A percentile compares a stretch with the other conserved stretches of the same genome.
Conservation (phyloP, 1,284 basidiomycete species). For the Apiotrichum mycotoxinovorans region DNA sequence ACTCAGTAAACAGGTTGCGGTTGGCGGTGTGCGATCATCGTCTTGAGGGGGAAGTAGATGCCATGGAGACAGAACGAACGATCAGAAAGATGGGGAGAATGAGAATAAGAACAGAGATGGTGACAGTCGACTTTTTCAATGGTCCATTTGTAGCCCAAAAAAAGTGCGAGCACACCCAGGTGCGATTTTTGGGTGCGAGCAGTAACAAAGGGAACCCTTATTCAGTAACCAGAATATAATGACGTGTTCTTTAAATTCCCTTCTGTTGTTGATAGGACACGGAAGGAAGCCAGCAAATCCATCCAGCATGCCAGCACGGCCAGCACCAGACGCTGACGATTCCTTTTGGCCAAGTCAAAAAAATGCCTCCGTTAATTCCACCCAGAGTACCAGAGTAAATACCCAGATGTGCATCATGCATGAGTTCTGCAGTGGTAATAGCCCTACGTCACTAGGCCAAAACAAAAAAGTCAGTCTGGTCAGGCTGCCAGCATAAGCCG, state of each 20-base stretch:
- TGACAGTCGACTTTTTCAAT: neutral
- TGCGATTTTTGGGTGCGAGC: neutral
- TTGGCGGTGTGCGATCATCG: neutral
- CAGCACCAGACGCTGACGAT: neutral
- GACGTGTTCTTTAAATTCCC: neutral
- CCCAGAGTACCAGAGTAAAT: neutral
- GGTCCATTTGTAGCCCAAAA: no score
- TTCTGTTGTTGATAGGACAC: neutral
- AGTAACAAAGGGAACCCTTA: neutral
- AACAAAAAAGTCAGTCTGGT: no score
- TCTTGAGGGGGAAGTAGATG: neutral
- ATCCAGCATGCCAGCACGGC: no score
- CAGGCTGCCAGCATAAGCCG: no score
- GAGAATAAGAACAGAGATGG: neutral
- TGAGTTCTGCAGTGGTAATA: no score
- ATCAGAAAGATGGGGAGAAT: neutral
- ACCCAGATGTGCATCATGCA: no score
- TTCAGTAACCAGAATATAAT: neutral
- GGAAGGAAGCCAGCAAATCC: no score
- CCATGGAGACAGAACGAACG: neutral
- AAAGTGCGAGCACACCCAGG: no score
- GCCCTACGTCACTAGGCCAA: no score
- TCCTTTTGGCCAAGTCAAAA: no score
- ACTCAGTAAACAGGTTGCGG: constrained; percentile 7
- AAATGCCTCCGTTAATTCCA: neutral